Conservation (phyloP, 2,329 filamentous ascomycete species). For the Lasiodiplodia citricola region DNA sequence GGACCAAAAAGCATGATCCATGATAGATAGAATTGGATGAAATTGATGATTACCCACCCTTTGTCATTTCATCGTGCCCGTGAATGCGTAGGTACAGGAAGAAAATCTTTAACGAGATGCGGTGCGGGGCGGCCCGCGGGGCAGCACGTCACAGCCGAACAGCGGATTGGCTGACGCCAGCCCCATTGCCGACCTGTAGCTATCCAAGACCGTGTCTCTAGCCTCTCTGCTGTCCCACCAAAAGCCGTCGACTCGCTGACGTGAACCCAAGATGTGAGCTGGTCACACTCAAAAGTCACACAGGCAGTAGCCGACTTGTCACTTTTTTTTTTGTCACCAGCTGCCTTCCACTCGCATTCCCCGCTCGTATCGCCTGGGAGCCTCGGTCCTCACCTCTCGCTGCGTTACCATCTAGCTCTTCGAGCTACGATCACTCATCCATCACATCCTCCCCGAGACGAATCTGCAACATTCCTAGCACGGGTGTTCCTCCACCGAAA, state of each 20-base stretch:
- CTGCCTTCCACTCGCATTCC: neutral
- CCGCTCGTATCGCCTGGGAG: neutral
- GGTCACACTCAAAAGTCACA: neutral
- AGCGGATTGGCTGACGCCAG: neutral
- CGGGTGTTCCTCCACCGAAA: neutral
- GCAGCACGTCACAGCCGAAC: neutral
- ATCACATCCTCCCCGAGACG: neutral
- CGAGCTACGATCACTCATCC: neutral
- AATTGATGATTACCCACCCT: neutral
- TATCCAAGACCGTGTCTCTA: neutral
- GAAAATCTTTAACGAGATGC: neutral
- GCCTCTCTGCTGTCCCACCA: neutral
- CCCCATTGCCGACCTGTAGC: neutral
- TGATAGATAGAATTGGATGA: constrained; percentile 4
- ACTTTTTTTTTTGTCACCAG: neutral
- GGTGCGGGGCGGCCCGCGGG: constrained; percentile 14
- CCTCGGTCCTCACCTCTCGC: neutral
- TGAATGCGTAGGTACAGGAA: neutral
- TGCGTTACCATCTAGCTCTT: neutral
- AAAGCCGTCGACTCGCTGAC: neutral
- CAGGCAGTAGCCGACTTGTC: constrained; percentile 10
- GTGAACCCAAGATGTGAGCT: constrained; percentile 10
- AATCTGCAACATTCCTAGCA: neutral
- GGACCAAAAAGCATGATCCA: constrained; percentile 1
- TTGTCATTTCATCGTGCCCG: neutral